Evolutionary conservation across 1,284 basidiomycete genomes (phyloP), one percentile per base, ranked within the genome.

Genomic region (Tilletiopsis washingtonensis): DNA sequence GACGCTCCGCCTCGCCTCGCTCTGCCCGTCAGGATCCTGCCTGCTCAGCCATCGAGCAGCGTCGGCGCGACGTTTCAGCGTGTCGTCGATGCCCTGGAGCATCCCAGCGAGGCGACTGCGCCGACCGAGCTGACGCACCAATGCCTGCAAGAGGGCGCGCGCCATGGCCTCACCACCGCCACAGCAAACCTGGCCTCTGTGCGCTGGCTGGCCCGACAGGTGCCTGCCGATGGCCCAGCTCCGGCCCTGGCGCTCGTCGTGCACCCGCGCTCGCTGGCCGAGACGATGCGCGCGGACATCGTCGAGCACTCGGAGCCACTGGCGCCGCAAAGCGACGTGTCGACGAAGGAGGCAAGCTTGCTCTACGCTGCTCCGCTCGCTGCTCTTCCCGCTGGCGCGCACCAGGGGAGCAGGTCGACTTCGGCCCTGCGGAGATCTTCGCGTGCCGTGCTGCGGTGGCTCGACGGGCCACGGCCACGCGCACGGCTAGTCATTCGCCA

Each of bases 181-280:
- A 32, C 14, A 5, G n/a, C n/a, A n/a, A 64, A 64, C 39, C 54
- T 61, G 46, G 50, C 55, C 27, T 63, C 61, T 40, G 44, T 65
- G 19, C 60, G 56, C 45, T 65, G 61, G 62, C 54, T 66, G 39
- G 45, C 64, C 29, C 56, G 56, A 37, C 50, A 60, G 45, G 54
- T 59, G 51, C 46, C 45, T n/a, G 40, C n/a, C n/a, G n/a, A n/a
- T n/a, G n/a, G n/a, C n/a, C n/a, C n/a, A n/a, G 21, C 32, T 39
- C 38, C 12, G 21, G 38, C 12, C 11, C 2, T 39, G 9, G 21
- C 9, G 38, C 9, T 11, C 11, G 51, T 62, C 19, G 27, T 62
- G 23, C 59, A 66, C 29, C 64, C 64, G 1, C 50, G 64, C 19
- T 57, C 54, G 26, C 43, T 66, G 38, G 45, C 57, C 21, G 64